These are phyloP conservation scores for Euphrasia confusa DNA, from an alignment of 257 asterid species.

Conservation along the genomic window DNA sequence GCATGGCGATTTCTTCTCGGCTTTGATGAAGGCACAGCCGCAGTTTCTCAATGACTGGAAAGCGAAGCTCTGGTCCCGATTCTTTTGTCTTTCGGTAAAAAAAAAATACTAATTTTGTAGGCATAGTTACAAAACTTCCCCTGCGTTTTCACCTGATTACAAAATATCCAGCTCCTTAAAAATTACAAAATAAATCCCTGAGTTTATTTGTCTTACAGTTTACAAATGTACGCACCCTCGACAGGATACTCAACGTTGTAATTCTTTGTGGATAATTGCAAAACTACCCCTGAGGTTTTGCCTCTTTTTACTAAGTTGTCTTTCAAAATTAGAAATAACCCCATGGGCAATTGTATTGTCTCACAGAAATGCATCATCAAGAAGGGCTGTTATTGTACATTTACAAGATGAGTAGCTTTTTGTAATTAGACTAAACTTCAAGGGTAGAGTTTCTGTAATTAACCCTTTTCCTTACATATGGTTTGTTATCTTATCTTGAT, in stretches of 20 bases:
- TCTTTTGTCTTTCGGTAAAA: slow-evolving; percentile 92
- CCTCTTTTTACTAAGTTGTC: neutral
- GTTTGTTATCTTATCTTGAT: slow-evolving; percentile 1
- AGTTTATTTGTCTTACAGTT: neutral
- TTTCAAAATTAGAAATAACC: neutral
- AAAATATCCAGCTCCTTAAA: too few relatives aligned
- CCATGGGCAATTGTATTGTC: neutral
- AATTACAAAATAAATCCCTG: neutral
- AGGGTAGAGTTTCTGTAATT: neutral
- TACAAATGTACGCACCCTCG: too few relatives aligned
- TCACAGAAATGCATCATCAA: neutral
- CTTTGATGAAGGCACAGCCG: slow-evolving; percentile 98
- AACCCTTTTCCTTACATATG: neutral
- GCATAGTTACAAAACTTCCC: neutral
- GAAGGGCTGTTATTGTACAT: neutral
- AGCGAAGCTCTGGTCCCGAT: slow-evolving; percentile 97
- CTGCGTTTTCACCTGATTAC: neutral
- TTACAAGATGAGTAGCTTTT: neutral
- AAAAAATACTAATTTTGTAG: neutral
- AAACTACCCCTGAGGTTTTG: neutral
- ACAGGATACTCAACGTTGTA: too few relatives aligned
- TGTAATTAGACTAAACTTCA: neutral
- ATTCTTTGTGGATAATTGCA: neutral
- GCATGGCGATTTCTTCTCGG: slow-evolving; percentile 99
- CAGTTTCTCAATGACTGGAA: slow-evolving; percentile 99